Conservation (phyloP, 2,329 filamentous ascomycete genomes). For the Penicillium sp. region DNA sequence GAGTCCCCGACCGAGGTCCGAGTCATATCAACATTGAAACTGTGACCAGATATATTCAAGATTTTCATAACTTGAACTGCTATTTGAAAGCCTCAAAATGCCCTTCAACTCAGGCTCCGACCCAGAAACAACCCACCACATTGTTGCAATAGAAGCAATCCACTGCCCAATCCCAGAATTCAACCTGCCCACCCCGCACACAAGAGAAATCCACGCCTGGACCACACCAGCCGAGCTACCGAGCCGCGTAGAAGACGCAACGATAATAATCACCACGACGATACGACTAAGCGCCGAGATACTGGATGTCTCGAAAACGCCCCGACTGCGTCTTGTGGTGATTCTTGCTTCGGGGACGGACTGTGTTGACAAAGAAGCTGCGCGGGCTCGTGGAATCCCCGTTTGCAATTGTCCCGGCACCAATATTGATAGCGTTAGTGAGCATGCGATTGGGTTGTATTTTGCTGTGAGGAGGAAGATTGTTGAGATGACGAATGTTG, state of each 20-base stretch:
- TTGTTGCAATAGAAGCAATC: constrained; percentile 54
- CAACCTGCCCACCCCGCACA: constrained; percentile 49
- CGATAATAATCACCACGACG: constrained; percentile 51
- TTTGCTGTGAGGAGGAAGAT: constrained; percentile 52
- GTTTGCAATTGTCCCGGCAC: constrained; percentile 53
- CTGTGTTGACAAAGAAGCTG: constrained; percentile 50
- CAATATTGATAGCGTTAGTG: constrained; percentile 53
- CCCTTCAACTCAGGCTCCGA: neutral
- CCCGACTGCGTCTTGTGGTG: constrained; percentile 49
- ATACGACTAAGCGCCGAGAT: constrained; percentile 31
- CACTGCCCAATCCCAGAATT: constrained; percentile 47
- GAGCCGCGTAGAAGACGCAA: constrained; percentile 48
- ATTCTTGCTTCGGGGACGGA: constrained; percentile 54
- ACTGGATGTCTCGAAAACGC: constrained; percentile 45
- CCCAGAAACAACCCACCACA: constrained; percentile 28
- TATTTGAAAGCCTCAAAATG: no score
- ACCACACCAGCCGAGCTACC: constrained; percentile 40
- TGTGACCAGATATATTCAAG: no score
- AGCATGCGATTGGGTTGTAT: constrained; percentile 57
- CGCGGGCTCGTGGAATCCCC: constrained; percentile 46
- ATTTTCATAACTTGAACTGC: no score
- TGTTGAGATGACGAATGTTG: constrained; percentile 38
- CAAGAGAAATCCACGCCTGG: constrained; percentile 34
- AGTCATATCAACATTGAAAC: no score
- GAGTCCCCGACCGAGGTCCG: no score